Evolutionary conservation across 192 early-diverging fungal genomes (phyloP).

Genomic region (Dissophora globulifera): DNA sequence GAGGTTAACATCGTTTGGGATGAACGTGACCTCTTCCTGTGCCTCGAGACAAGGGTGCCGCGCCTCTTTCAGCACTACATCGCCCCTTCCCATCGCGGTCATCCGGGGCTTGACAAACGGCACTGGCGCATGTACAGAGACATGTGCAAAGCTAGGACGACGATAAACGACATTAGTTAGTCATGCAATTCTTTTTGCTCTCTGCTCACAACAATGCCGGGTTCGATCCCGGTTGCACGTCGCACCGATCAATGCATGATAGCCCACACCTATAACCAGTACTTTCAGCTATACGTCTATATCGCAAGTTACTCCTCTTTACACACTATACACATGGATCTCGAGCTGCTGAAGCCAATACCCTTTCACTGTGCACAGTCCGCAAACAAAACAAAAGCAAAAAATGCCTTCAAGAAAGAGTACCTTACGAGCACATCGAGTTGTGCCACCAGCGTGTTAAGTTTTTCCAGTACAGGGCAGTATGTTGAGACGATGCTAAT

Average conservation of each 20-base stretch:
- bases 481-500: conserved; percentile 89
- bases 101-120: conserved; percentile 88
- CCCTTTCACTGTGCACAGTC: too few relatives aligned
- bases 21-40: conserved; percentile 91
- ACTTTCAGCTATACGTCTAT: too few relatives aligned
- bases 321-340: too few relatives aligned
- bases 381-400: not conserved
- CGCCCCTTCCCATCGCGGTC: conserved; percentile 65
- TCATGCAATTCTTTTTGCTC: too few relatives aligned
- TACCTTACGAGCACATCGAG: conserved; percentile 90
- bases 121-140: conserved; percentile 81
- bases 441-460: conserved; percentile 81
- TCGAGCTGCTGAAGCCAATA: too few relatives aligned
- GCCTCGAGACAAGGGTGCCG: conserved; percentile 96
- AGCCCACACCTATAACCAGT: too few relatives aligned
- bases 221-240: too few relatives aligned
- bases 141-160: conserved; percentile 94
- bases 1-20: conserved; percentile 92
- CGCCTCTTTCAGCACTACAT: conserved; percentile 73
- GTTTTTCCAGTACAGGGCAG: conserved; percentile 79
- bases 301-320: too few relatives aligned
- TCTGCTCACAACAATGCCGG: too few relatives aligned
- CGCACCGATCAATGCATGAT: too few relatives aligned
- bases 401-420: not conserved
- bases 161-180: too few relatives aligned